phyloP scores from a whole-genome alignment of 768 basidiomycete genomes.

The Tulasnella sp. region DNA sequence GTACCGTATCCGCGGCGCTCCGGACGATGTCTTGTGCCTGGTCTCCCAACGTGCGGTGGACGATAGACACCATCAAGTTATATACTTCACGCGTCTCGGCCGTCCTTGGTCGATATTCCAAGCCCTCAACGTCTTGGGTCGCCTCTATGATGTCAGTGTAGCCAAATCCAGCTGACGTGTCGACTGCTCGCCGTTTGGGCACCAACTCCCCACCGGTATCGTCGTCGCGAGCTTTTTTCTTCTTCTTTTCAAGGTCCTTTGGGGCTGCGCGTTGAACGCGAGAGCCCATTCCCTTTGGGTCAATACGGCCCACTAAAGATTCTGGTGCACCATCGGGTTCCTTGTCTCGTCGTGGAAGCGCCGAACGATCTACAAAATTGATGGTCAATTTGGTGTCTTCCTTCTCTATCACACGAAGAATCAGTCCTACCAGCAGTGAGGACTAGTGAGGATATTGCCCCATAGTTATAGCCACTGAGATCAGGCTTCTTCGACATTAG shows the following conservation, averaged over 20 bases:
- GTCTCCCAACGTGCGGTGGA: conserved; percentile 79
- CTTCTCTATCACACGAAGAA: conserved; percentile 1
- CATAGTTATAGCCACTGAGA: conserved; percentile 89
- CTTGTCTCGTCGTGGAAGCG: conserved; percentile 75
- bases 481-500: conserved; percentile 48
- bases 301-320: conserved; percentile 81
- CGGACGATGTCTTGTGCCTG: conserved; percentile 94
- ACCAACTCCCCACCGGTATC: conserved; percentile 44
- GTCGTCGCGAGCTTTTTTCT: conserved; percentile 65
- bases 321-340: conserved; percentile 97
- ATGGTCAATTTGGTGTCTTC: not conserved
- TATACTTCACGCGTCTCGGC: conserved; percentile 92
- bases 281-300: conserved; percentile 87
- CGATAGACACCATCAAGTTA: conserved; percentile 74
- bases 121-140: conserved; percentile 84
- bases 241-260: conserved; percentile 87
- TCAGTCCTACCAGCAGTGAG: conserved; percentile 54
- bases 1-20: conserved; percentile 83
- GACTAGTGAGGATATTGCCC: conserved; percentile 87
- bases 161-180: conserved; percentile 43
- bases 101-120: conserved; percentile 86
- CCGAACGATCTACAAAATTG: conserved; percentile 45
- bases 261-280: conserved; percentile 71
- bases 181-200: conserved; percentile 44
- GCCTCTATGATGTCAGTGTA: conserved; percentile 90